These are phyloP conservation scores for Rhytidiadelphus loreus DNA, from an alignment of 225 moss, liverwort and hornwort species.

Conservation along the genomic window DNA sequence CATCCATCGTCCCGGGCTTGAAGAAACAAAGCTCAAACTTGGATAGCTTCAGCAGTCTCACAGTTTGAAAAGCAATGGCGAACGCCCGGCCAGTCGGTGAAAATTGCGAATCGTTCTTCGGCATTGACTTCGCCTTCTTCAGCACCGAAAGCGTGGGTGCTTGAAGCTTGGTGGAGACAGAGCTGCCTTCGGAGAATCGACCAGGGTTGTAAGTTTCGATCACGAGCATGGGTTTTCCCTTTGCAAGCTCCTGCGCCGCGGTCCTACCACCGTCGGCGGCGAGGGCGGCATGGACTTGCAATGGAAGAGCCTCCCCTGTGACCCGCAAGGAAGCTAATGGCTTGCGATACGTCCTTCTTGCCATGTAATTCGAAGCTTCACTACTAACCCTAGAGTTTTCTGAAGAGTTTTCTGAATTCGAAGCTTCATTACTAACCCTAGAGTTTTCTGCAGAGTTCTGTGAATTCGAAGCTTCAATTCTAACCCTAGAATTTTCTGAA, in stretches of 20 bases:
- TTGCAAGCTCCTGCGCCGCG: constrained; percentile 69
- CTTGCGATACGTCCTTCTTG: constrained; percentile 60
- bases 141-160: constrained; percentile 61
- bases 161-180: constrained; percentile 70
- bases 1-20: constrained; percentile 47
- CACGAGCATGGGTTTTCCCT: constrained; percentile 58
- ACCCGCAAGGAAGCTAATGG: constrained; percentile 57
- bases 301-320: constrained; percentile 62
- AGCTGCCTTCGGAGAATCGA: constrained; percentile 48
- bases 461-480: background rate
- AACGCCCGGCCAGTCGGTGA: constrained; percentile 50
- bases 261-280: constrained; percentile 80
- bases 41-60: constrained; percentile 54
- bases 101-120: constrained; percentile 14
- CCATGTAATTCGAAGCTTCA: constrained; percentile 33
- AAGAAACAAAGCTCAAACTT: constrained; percentile 61
- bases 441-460: background rate
- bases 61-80: constrained; percentile 60
- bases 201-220: constrained; percentile 79
- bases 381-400: background rate
- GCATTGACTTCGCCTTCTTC: constrained; percentile 39
- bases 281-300: constrained; percentile 61
- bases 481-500: background rate
- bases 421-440: background rate
- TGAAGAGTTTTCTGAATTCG: background rate